phyloP scores from a whole-genome alignment of 345 rosid genomes.

The Eucalyptus pauciflora region DNA sequence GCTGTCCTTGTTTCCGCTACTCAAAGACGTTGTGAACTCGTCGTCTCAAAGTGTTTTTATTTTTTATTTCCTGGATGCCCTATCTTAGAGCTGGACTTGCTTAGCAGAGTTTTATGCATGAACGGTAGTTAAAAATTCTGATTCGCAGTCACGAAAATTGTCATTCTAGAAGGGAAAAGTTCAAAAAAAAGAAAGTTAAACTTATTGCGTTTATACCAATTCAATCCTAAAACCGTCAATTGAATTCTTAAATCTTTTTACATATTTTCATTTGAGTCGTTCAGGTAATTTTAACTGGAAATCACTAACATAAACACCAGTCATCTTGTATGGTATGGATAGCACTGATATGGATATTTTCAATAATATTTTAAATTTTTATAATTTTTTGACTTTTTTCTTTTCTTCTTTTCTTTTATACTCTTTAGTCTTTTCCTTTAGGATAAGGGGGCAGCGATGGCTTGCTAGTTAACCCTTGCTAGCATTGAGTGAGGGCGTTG shows the following conservation, averaged over 20 bases:
- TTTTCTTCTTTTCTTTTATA: too few species aligned
- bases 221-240: too few species aligned
- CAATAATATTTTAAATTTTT: too few species aligned
- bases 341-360: fast-evolving
- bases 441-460: fast-evolving
- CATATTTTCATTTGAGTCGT: background rate
- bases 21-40: background rate
- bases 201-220: too few species aligned
- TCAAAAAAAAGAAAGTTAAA: too few species aligned
- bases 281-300: fast-evolving
- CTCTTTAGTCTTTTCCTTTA: too few species aligned
- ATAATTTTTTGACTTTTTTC: too few species aligned
- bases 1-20: background rate
- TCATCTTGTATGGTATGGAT: fast-evolving
- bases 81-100: background rate
- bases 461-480: background rate
- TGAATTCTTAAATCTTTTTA: too few species aligned
- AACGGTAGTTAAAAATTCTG: background rate
- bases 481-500: background rate
- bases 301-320: fast-evolving
- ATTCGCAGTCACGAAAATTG: background rate
- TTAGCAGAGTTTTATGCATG: background rate
- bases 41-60: background rate
- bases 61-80: background rate
- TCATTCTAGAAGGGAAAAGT: background rate